A percentile compares a stretch with the other conserved stretches of the same genome.
Evolutionary conservation across 202 grass and related monocot genomes (phyloP).

Genomic region (Carex arenaria): DNA sequence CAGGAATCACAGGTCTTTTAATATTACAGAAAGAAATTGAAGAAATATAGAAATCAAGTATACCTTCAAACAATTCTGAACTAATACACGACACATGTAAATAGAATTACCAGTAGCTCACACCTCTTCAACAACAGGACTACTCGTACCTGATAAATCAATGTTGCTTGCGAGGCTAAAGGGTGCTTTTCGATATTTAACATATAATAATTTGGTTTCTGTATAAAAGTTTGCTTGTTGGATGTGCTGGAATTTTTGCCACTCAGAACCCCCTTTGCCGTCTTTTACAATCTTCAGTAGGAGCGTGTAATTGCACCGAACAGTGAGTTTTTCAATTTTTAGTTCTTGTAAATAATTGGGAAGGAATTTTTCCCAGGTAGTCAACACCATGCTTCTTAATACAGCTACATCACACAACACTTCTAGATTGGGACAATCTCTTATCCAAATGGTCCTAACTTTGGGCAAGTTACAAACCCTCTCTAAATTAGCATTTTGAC

Average conservation of each 20-base stretch:
- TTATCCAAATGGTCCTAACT: conserved; percentile 12
- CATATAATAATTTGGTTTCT: conserved; percentile 11
- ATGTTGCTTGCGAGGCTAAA: conserved; percentile 28
- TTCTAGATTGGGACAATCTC: conserved; percentile 20
- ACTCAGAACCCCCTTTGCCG: conserved; percentile 19
- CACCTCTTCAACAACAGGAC: not conserved
- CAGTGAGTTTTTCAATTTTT: conserved; percentile 23
- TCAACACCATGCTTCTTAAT: conserved; percentile 14
- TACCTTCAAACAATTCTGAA: not conserved
- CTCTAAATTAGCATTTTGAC: conserved; percentile 21
- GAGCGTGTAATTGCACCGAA: conserved; percentile 23
- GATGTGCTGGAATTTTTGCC: conserved; percentile 34
- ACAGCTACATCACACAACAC: not conserved
- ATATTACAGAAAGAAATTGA: not conserved
- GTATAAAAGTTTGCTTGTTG: conserved; percentile 22
- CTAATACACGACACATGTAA: not conserved
- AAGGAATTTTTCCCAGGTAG: not conserved
- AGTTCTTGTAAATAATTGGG: conserved; percentile 24
- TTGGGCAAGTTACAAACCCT: conserved; percentile 27
- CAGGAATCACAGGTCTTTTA: not conserved
- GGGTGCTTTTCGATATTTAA: conserved; percentile 8
- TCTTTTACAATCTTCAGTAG: not conserved
- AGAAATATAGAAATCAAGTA: not conserved
- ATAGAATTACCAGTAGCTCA: not conserved
- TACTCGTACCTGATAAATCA: not conserved